Base-by-base conservation (phyloP, 108 stramenopile genomes). In the Discostella pseudostelligera region DNA sequence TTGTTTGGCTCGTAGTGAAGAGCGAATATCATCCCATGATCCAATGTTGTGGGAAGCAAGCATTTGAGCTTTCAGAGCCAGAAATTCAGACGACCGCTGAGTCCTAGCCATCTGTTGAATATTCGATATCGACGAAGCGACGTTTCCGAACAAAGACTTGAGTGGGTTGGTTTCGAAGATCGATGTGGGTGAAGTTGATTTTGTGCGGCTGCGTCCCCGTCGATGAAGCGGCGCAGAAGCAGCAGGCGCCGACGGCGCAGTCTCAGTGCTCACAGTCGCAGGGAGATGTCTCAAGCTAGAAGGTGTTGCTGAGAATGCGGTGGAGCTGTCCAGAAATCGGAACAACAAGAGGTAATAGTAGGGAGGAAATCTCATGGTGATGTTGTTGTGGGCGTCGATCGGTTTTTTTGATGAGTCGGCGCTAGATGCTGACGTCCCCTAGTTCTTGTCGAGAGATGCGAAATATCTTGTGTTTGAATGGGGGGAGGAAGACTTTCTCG, bases 1-100 rank as follows among this genome's bases (percentile, higher is more conserved):
- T 64, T 86, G 81, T 40, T 70, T 65, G 11, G 73, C 61, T 60
- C 71, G 74, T 9, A 90, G 58, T 2, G 57, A 43, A 20, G 68
- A 50, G 37, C 81, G 74, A 59, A 90, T 69, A 9, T 81, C 79
- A 19, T 70, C 50, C 83, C 86, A 86, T 7, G 72, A 69, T 11
- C 59, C 42, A 24, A 58, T 35, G 37, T 37, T 56, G 55, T 56
- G 55, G 36, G 55, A 56, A 20, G 55, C 16, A n/a, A 56, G 55
- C 9, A 35, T 26, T 56, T 16, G 16, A 19, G 0, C n/a, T n/a
- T 32, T 56, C n/a, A 56, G 55, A 32, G 4, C 55, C 14, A n/a
- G 55, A n/a, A 56, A 35, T 36, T 56, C n/a, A 32, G 55, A 35
- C 13, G 35, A 6, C 16, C 5, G 32, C 32, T 32, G 19, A 0